Conservation (phyloP, 2,329 filamentous ascomycete genomes). For the Epichloe brachyelytri region DNA sequence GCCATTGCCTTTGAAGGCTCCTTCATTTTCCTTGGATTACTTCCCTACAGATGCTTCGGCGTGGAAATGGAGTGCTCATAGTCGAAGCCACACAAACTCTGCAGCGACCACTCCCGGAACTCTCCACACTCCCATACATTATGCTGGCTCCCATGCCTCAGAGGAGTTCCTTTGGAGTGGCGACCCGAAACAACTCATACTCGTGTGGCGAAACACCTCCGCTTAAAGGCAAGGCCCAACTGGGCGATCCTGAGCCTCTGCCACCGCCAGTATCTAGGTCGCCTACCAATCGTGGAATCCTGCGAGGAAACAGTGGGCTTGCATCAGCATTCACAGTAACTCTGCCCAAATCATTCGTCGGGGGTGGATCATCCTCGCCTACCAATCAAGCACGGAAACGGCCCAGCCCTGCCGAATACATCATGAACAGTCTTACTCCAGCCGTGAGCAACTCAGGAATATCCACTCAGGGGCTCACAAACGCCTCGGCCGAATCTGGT, state of each 20-base stretch:
- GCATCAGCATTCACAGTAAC: slow-evolving; percentile 43
- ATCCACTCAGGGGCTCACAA: slow-evolving; percentile 32
- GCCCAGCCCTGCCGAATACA: slow-evolving; percentile 48
- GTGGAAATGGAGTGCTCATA: slow-evolving; percentile 43
- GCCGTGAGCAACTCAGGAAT: slow-evolving; percentile 29
- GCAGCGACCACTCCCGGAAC: slow-evolving; percentile 43
- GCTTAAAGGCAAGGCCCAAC: slow-evolving; percentile 32
- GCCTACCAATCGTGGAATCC: slow-evolving; percentile 40
- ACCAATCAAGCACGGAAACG: slow-evolving; percentile 35
- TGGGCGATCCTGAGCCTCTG: slow-evolving; percentile 31
- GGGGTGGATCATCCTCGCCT: slow-evolving; percentile 29
- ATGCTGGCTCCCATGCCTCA: slow-evolving; percentile 43
- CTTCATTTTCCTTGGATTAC: slow-evolving; percentile 54
- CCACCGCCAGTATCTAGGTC: slow-evolving; percentile 46
- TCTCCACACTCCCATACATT: slow-evolving; percentile 40
- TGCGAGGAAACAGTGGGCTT: slow-evolving; percentile 41
- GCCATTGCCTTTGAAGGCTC: slow-evolving; percentile 51
- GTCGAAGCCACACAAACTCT: slow-evolving; percentile 40
- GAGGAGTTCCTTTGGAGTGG: slow-evolving; percentile 40
- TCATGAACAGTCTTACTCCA: slow-evolving; percentile 41
- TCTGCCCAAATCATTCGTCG: slow-evolving; percentile 34
- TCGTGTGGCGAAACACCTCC: slow-evolving; percentile 52
- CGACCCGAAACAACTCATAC: slow-evolving; percentile 43
- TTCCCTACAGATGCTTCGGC: slow-evolving; percentile 45
- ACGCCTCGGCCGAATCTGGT: slow-evolving; percentile 31